Evolutionary conservation across 306 rosid genomes (phyloP), one percentile per base, ranked within the genome.

Genomic region (Sicyos baderoa): DNA sequence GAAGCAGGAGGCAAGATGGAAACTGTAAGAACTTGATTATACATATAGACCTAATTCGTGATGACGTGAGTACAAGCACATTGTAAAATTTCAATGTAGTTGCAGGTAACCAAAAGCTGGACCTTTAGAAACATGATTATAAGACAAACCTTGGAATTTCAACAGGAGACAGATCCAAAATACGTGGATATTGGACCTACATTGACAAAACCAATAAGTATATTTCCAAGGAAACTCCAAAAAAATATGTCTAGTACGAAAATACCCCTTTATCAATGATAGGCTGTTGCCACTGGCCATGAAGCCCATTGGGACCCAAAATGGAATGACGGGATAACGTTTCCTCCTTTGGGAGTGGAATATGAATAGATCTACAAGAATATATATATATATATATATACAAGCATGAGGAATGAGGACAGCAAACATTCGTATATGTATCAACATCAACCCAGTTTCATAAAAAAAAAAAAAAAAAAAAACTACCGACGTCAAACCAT

Each of bases 261-360:
- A 84, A 75, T 87, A 92, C 98, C 96, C 86, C 83, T 79, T 76
- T 86, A 71, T 82, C 86, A 79, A 69, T 78, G 48, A 68, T 80
- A 78, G 96, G 95, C 57, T 85, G 84, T 70, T 71, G 85, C 95
- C 93, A 92, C 75, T 85, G 85, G 78, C 95, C 93, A 7, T 68
- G 74, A 76, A 92, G 93, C 72, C 98, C 95, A 66, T 76, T 79
- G 18, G 95, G 95, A 64, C 98, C 98, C 79, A 92, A 75, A 77
- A 92, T 84, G 37, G 98, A 92, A 84, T 92, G 98, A 23, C 79
- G 88, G 22, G 96, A 86, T 59, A 89, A 89, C 18, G 98, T 89
- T 79, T 92, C 98, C 71, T 79, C 86, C 61, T 74, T 92, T 44
- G 98, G 95, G 40, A 75, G 88, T 44, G 48, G 48, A 17, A 83